Conservation (phyloP, 768 basidiomycete species). For the Leucocoprinus leucothites region DNA sequence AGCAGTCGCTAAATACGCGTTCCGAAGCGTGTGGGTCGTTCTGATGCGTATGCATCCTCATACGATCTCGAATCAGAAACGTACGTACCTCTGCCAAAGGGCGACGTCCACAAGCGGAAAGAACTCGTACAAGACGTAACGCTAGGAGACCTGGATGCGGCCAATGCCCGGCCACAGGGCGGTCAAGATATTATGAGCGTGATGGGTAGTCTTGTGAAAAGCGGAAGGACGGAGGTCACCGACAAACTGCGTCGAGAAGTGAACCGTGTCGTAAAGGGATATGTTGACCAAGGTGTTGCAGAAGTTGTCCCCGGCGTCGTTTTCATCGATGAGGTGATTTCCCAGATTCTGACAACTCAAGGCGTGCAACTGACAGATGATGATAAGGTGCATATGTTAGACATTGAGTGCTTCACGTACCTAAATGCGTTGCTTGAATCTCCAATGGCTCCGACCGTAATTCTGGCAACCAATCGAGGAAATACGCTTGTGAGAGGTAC, state of each 20-base stretch:
- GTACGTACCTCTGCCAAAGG: constrained; percentile 96
- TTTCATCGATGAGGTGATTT: constrained; percentile 93
- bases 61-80: constrained; percentile 98
- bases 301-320: constrained; percentile 97
- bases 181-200: constrained; percentile 99
- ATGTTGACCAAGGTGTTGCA: constrained; percentile 97
- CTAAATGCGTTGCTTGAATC: constrained; percentile 95
- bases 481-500: constrained; percentile 92
- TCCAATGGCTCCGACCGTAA: constrained; percentile 95
- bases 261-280: constrained; percentile 95
- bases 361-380: constrained; percentile 6
- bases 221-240: constrained; percentile 92
- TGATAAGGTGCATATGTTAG: constrained; percentile 94
- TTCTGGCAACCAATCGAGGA: constrained; percentile 95
- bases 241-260: constrained; percentile 95
- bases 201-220: constrained; percentile 90
- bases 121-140: constrained; percentile 96
- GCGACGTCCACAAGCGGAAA: constrained; percentile 94
- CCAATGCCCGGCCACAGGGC: constrained; percentile 93
- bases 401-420: constrained; percentile 99
- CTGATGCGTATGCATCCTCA: constrained; percentile 95
- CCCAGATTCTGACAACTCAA: not conserved
- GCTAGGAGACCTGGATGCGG: constrained; percentile 91
- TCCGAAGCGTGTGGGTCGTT: constrained; percentile 85
- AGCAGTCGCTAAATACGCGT: constrained; percentile 7